phyloP scores from a whole-genome alignment of 371 early-diverging fungal species.

The Lichtheimia ramosa region DNA sequence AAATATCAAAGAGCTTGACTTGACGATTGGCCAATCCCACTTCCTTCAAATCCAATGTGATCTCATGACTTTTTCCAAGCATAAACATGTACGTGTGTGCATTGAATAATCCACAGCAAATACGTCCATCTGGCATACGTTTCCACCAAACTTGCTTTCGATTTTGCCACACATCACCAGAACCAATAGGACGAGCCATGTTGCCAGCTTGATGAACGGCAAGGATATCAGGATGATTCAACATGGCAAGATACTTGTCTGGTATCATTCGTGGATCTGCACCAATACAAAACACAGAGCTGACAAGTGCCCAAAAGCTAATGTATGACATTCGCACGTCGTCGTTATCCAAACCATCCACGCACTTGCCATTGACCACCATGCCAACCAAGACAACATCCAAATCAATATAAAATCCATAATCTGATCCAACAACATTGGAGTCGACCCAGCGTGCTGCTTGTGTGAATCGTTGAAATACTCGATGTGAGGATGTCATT shows the following conservation, averaged over 20 bases:
- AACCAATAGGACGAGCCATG: conserved; percentile 26
- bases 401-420: conserved; percentile 30
- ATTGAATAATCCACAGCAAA: conserved; percentile 32
- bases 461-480: conserved; percentile 26
- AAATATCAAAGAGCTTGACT: conserved; percentile 21
- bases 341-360: conserved; percentile 36
- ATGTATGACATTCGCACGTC: conserved; percentile 30
- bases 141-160: conserved; percentile 38
- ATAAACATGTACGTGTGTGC: conserved; percentile 23
- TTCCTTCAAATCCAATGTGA: conserved; percentile 13
- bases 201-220: conserved; percentile 27
- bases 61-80: conserved; percentile 20
- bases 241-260: conserved; percentile 27
- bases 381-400: conserved; percentile 36
- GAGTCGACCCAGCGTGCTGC: conserved; percentile 24
- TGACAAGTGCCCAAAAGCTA: conserved; percentile 35
- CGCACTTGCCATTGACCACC: conserved; percentile 27
- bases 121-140: conserved; percentile 18
- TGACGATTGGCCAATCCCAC: conserved; percentile 11
- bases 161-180: conserved; percentile 22
- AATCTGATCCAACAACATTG: conserved; percentile 15
- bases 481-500: conserved; percentile 29
- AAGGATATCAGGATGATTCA: conserved; percentile 28
- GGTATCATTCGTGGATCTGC: conserved; percentile 34
- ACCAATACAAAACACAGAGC: conserved; percentile 38